Evolutionary conservation across 805 yeast species (phyloP), one percentile per base, ranked within the genome.

Genomic region (Clavispora santaluciae): DNA sequence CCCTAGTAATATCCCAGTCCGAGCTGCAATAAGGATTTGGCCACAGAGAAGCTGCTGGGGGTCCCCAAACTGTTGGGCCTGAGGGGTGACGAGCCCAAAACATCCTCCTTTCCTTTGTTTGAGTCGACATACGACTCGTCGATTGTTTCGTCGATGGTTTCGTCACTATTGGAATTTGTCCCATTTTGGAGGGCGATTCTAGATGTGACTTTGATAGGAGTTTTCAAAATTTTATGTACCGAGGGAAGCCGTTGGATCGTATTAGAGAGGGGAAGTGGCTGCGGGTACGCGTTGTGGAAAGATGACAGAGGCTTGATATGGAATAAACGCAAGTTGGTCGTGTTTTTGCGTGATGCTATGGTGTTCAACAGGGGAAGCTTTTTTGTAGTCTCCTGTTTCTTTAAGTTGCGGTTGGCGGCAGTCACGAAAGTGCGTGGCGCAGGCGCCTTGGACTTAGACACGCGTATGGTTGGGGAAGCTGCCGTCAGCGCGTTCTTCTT

Each of bases 11-110:
- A 50, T 33, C 61, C 59, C 54, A 48, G 53, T 23, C 75, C 73
- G 49, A 69, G 63, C 53, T 66, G 73, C 43, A 69, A 61, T 50
- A 69, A 66, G 17, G 72, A 66, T 52, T 67, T 68, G 28, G 75
- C 75, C 40, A 69, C 72, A 37, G 66, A 60, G 44, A 69, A 69
- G 39, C 71, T 64, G 53, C 66, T 69, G 38, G 75, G 75, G 16
- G 75, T 69, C n/a, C 70, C 71, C 40, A 67, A 65, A 35, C 56
- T 55, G 42, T 35, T 44, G 35, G 42, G 24, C 45, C 61, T 44
- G 28, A 64, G 48, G 5, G 73, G 73, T 33, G 71, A 65, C 10
- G 67, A 61, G 22, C 60, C 51, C 38, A 64, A 57, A 6, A 63
- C 45, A 40, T 59, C 54, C 40, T 49, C 50, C 25, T 43, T 43